Evolutionary conservation across 1,284 basidiomycete species (phyloP), one percentile per base, ranked within the genome.

Genomic region (Melampsora americana): DNA sequence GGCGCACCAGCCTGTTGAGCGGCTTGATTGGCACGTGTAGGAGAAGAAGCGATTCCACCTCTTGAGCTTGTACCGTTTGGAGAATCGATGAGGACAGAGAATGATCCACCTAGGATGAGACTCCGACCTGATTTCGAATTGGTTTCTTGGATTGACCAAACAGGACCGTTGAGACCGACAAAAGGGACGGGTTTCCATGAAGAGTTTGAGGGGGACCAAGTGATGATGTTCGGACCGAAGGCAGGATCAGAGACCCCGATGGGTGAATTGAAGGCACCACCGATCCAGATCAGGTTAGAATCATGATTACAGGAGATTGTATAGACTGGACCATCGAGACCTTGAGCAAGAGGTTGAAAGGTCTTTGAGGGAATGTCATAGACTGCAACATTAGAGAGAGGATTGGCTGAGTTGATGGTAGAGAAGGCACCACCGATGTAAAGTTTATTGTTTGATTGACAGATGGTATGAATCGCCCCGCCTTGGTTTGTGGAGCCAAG

Each of bases 51-150:
- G 62, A 76, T 78, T 77, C 18, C 35, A 35, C 79, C 56, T 14
- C 83, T 82, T 2, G 66, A 84, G 84, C 82, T 87, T 88, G 76
- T 89, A 89, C 69, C 84, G 83, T 83, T 90, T 92, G 1, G 88
- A 35, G 35, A 35, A 35, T 35, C 35, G 35, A 35, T 35, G 35
- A 35, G 85, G 4, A 91, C 90, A 75, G 90, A 81, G 85, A 98
- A 98, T 23, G 90, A 89, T 61, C 95, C 95, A 1, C 90, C 87
- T 80, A 98, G 94, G 81, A 94, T 90, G 68, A 98, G 84, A 78
- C 89, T 91, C 26, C 86, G 85, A 69, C 87, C 86, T 69, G 92
- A 89, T 46, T 87, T 84, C 79, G 92, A 92, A 53, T 20, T 66
- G 16, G 26, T 23, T 26, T 89, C 84, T 48, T 88, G 86, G 80